Conservation (phyloP, 108 stramenopile genomes). For the Mayamaea pseudoterrestris region DNA sequence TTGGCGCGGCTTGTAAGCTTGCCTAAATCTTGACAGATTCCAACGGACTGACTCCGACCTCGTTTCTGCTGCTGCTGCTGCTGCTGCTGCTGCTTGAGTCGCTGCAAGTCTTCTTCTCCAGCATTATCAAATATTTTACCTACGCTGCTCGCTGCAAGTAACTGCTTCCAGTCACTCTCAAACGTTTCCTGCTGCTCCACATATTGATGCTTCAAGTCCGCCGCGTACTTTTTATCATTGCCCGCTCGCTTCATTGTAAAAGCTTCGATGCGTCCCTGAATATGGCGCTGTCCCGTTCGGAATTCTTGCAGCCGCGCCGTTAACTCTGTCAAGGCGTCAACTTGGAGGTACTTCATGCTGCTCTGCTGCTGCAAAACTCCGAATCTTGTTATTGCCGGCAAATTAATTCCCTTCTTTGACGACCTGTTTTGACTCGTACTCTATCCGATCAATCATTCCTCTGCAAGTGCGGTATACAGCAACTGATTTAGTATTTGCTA, state of each 20-base stretch:
- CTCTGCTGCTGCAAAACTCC: background rate
- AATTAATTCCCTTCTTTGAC: too few relatives aligned
- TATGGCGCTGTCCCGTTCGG: conserved; percentile 37
- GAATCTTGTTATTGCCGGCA: too few relatives aligned
- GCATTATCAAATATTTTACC: too few relatives aligned
- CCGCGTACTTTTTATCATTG: conserved; percentile 73
- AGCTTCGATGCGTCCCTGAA: conserved; percentile 78
- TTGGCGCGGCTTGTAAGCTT: too few relatives aligned
- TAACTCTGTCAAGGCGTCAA: conserved; percentile 56
- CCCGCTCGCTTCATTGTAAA: conserved; percentile 78
- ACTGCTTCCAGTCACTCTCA: conserved; percentile 28
- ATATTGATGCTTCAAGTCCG: conserved; percentile 60
- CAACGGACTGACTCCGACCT: conserved; percentile 8
- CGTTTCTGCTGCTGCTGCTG: conserved; percentile 8
- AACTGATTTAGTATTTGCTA: too few relatives aligned
- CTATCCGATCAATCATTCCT: too few relatives aligned
- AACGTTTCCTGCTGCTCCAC: conserved; percentile 48
- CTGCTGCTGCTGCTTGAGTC: conserved; percentile 1
- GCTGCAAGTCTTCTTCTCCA: conserved; percentile 11
- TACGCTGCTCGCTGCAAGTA: too few relatives aligned
- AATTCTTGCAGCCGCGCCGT: conserved; percentile 60
- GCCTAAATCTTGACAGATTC: conserved; percentile 3
- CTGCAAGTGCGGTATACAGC: too few relatives aligned
- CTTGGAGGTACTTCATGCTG: conserved; percentile 73
- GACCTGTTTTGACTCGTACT: too few relatives aligned